Base-by-base conservation (phyloP, 2,329 filamentous ascomycete species). In the Thelonectria rubi region DNA sequence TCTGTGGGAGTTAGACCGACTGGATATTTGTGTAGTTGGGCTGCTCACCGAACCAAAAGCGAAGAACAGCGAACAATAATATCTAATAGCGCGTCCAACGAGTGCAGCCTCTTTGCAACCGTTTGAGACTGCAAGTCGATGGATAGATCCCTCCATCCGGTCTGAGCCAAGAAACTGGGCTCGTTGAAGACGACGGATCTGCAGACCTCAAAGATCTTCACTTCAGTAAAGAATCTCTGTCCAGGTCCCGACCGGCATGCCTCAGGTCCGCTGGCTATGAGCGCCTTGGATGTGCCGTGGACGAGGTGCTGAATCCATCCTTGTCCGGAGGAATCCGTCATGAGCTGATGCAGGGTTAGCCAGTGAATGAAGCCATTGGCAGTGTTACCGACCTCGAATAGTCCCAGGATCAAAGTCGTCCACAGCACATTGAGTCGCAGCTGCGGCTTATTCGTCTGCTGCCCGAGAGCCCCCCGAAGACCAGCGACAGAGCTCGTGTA, bases 251-350 rank as follows among this genome's bases (percentile, higher is more conserved):
- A 62, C 2, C 37, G 26, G 30, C 70, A 76, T 1, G 62, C 45
- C 15, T 52, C 21, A 14, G 76, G 73, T 0, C 76, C 76, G 3
- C 59, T 67, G 0, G 74, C 74, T 2, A 75, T 56, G 1, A 77
- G 62, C 0, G 76, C 75, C 1, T 62, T 74, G 0, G 73, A 70
- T 0, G 76, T 77, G 8, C 76, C 76, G 21, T 76, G 72, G 0
- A 77, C 71, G 21, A 77, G 67, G 11, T 77, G 76, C 6, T 75
- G 74, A 4, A 76, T 34, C 76, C 76, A 77, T 0, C 72, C 74
- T 17, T 72, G 60, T 0, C 74, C 76, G 0, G 74, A 72, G 0
- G 68, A 58, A 24, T 77, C 75, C 1, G 66, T 72, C 68, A 77
- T 73, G 2, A 77, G 69, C 76, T 77, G 10, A 18, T 1, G 9